Evolutionary conservation across 75 land plant species (phyloP).

Genomic region (Chamaecyparis obtusa): DNA sequence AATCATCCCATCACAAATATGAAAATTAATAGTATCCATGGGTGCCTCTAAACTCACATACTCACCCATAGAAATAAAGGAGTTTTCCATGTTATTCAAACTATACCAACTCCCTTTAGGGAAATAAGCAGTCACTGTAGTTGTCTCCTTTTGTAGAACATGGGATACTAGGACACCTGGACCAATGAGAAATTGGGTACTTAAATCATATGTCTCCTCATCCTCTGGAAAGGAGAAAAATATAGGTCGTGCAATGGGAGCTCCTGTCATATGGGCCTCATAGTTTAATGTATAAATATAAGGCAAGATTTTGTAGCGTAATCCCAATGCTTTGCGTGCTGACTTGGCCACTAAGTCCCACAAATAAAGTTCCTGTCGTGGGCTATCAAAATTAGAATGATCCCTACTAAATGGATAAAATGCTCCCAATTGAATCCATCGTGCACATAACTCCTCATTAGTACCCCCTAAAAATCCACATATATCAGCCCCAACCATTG

Average conservation of each 20-base stretch:
- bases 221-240: constrained; percentile 65
- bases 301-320: constrained; percentile 69
- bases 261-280: constrained; percentile 60
- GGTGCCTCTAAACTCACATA: constrained; percentile 55
- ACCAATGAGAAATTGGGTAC: constrained; percentile 66
- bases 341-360: constrained; percentile 62
- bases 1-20: constrained; percentile 51
- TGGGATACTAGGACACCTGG: constrained; percentile 61
- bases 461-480: constrained; percentile 32
- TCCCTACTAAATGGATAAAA: constrained; percentile 71
- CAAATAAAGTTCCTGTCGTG: constrained; percentile 48
- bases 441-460: constrained; percentile 32
- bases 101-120: constrained; percentile 70
- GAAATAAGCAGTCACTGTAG: constrained; percentile 48
- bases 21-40: constrained; percentile 53
- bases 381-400: constrained; percentile 31
- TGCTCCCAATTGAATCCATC: constrained; percentile 61
- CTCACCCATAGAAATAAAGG: constrained; percentile 20
- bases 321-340: constrained; percentile 57
- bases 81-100: constrained; percentile 40
- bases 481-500: constrained; percentile 49
- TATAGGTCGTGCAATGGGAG: constrained; percentile 70
- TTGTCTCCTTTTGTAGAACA: constrained; percentile 36
- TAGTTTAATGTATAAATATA: constrained; percentile 61
- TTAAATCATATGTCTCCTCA: constrained; percentile 31